phyloP scores from a whole-genome alignment of 2,329 filamentous ascomycete genomes.

The Elsinoe necatrix region DNA sequence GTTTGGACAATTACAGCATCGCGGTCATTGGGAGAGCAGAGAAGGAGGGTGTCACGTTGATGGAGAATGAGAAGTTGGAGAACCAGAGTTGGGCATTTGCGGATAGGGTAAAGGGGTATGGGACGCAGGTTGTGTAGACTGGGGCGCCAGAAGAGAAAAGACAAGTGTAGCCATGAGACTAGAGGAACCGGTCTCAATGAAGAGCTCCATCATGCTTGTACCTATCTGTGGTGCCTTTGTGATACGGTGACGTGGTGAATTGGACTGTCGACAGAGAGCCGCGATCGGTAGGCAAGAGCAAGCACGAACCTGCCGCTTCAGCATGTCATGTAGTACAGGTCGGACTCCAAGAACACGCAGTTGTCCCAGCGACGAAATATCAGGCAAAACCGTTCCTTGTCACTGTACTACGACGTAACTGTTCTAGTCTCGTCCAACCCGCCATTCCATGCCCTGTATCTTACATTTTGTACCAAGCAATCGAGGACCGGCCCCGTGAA shows the following conservation, averaged over 20 bases:
- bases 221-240: not conserved
- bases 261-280: too few species aligned
- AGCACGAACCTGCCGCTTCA: too few species aligned
- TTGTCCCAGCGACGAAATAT: too few species aligned
- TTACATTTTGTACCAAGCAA: not conserved
- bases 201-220: not conserved
- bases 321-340: too few species aligned
- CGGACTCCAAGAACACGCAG: too few species aligned
- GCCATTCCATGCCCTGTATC: not conserved
- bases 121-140: constrained; percentile 60
- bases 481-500: too few species aligned
- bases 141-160: too few species aligned
- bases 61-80: constrained; percentile 80
- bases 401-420: not conserved
- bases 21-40: constrained; percentile 82
- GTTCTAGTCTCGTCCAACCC: not conserved
- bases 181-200: not conserved
- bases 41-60: constrained; percentile 70
- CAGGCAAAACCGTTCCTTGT: not conserved
- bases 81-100: constrained; percentile 98
- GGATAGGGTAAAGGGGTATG: constrained; percentile 88
- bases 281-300: too few species aligned
- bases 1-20: constrained; percentile 83
- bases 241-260: too few species aligned
- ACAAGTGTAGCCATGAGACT: too few species aligned